Percentiles rank a stretch among this genome's conserved stretches.
Evolutionary conservation across 495 filamentous ascomycete genomes (phyloP).

Genomic region (Bacidia gigantensis): DNA sequence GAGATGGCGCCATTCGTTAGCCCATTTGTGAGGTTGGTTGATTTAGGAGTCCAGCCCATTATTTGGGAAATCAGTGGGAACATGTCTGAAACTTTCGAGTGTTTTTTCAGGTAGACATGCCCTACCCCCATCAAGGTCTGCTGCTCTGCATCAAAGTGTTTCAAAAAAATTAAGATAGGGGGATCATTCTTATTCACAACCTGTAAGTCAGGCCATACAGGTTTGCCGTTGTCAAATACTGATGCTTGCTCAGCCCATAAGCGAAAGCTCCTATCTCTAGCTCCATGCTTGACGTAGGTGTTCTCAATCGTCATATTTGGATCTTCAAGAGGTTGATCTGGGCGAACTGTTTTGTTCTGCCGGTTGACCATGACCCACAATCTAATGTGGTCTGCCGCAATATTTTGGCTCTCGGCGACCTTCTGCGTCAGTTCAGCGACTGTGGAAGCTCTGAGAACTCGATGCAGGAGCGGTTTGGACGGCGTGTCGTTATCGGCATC

Average conservation of each 20-base stretch:
- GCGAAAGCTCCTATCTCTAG: constrained; percentile 58
- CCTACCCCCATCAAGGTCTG: constrained; percentile 65
- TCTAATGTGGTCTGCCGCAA: constrained; percentile 48
- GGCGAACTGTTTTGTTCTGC: constrained; percentile 90
- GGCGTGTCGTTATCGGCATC: constrained; percentile 43
- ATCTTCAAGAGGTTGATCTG: constrained; percentile 72
- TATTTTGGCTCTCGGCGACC: constrained; percentile 52
- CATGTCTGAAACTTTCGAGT: constrained; percentile 79
- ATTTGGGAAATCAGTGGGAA: constrained; percentile 60
- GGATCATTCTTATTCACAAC: constrained; percentile 31
- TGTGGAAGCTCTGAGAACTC: constrained; percentile 55
- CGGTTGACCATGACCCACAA: constrained; percentile 97
- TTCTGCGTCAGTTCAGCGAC: constrained; percentile 56
- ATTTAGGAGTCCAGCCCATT: constrained; percentile 71
- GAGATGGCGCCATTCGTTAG: constrained; percentile 12
- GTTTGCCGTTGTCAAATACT: constrained; percentile 48
- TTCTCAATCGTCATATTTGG: constrained; percentile 72
- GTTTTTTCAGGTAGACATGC: constrained; percentile 73
- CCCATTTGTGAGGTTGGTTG: constrained; percentile 17
- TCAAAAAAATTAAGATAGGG: constrained; percentile 76
- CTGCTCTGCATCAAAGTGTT: constrained; percentile 67
- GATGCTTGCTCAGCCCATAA: constrained; percentile 74
- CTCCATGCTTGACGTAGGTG: constrained; percentile 51
- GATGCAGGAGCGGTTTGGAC: constrained; percentile 42
- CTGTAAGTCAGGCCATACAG: constrained; percentile 48